Evolutionary conservation across 2,329 filamentous ascomycete genomes (phyloP).

Genomic region (Colletotrichum tofieldiae): DNA sequence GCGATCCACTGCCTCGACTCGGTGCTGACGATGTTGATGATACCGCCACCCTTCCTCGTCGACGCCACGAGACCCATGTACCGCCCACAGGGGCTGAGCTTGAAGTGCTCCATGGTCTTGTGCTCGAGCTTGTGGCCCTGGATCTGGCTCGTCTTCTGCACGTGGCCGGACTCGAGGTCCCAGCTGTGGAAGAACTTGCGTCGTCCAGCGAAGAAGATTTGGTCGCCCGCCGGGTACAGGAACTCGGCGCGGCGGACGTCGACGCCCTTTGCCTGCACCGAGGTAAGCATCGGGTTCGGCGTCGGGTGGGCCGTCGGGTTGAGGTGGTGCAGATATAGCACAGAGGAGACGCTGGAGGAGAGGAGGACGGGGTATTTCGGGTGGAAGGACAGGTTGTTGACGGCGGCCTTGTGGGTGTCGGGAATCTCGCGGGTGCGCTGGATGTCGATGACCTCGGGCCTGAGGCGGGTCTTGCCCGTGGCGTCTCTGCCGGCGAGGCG

Average conservation of each 20-base stretch:
- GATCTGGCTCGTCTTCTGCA: conserved; percentile 86
- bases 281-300: conserved; percentile 91
- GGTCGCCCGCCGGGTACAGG: conserved; percentile 78
- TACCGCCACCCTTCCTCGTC: conserved; percentile 86
- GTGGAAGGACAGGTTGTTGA: conserved; percentile 91
- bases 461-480: conserved; percentile 75
- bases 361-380: conserved; percentile 89
- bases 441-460: conserved; percentile 91
- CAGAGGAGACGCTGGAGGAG: conserved; percentile 88
- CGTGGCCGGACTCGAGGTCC: conserved; percentile 85
- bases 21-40: conserved; percentile 88
- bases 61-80: conserved; percentile 89
- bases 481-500: conserved; percentile 72
- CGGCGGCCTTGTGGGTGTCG: conserved; percentile 82
- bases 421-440: conserved; percentile 90
- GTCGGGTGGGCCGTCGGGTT: conserved; percentile 81
- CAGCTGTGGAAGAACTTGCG: conserved; percentile 95
- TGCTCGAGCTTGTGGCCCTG: conserved; percentile 86
- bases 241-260: conserved; percentile 91
- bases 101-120: conserved; percentile 91
- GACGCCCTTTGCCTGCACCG: conserved; percentile 86
- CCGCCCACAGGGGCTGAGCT: conserved; percentile 86
- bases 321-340: conserved; percentile 91
- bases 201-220: conserved; percentile 90
- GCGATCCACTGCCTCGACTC: conserved; percentile 89